Evolutionary conservation across 768 basidiomycete genomes (phyloP), one percentile per base, ranked within the genome.

Genomic region (Ramaria rubella): DNA sequence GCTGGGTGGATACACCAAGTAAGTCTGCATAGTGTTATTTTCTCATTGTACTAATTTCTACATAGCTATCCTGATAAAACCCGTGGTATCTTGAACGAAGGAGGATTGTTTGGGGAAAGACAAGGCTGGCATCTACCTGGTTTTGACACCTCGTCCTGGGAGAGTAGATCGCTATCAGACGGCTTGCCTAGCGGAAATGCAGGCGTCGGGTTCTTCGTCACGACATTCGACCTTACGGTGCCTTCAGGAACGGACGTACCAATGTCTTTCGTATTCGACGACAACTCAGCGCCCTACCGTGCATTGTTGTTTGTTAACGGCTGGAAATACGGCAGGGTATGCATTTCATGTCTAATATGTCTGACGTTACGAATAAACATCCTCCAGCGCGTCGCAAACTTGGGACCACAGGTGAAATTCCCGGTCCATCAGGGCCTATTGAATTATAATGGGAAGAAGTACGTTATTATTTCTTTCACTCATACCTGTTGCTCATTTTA

Each of bases 251-350:
- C 80, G n/a, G 90, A 92, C 62, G 77, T 81, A 4, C 80, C 80
- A 60, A 70, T 91, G 62, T 86, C 85, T 14, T 88, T 91, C 65
- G 80, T 76, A 1, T 91, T 90, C 64, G 78, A 82, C 48, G 77
- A 83, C 46, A 33, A 29, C 26, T 55, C 49, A 4, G 82, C 86
- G 62, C 77, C 86, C 23, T 91, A 90, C 63, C 78, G 89, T 15
- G 82, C 84, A 3, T 74, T 81, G 43, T 61, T 92, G 40, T 91
- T 87, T 58, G 85, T 92, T 19, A 91, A 93, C 62, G 90, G 90
- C 12, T 93, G 90, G 90, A 85, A 86, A 81, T 88, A 88, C 81
- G 90, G 90, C 8, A 91, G 90, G 70, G 87, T 81, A 27, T 30
- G 9, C 11, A 19, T 3, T 30, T 58, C 31, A 21, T 42, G 40